Conservation (phyloP, 2,329 filamentous ascomycete species). For the Proliferodiscus dingleyae region DNA sequence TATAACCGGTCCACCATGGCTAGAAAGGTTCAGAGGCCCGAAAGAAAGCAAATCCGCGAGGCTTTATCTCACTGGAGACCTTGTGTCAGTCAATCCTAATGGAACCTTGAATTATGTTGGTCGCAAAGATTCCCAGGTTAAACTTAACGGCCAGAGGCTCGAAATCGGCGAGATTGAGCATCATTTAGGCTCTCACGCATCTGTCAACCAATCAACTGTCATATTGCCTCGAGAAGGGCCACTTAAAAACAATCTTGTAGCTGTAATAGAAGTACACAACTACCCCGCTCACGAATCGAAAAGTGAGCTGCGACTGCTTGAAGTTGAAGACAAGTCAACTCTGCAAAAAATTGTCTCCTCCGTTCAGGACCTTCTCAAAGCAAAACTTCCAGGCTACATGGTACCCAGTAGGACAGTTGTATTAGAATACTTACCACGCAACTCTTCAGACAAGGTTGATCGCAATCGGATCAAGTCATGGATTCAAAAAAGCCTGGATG, state of each 20-base stretch:
- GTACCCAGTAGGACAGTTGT: no score
- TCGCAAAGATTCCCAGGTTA: background rate
- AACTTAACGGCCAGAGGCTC: background rate
- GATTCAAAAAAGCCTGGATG: no score
- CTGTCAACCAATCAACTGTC: background rate
- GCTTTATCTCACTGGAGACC: slow-evolving; percentile 57
- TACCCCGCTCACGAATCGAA: no score
- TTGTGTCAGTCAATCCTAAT: slow-evolving; percentile 49
- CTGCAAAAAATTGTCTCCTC: background rate
- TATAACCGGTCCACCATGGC: slow-evolving; percentile 47
- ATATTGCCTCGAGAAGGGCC: background rate
- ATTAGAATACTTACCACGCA: no score
- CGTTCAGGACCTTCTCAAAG: background rate
- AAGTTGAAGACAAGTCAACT: no score
- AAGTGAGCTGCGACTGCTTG: no score
- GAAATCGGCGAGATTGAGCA: background rate
- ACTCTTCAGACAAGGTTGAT: no score
- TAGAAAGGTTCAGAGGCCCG: no score
- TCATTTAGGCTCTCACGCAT: background rate
- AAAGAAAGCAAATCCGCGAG: no score
- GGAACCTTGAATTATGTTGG: slow-evolving; percentile 49
- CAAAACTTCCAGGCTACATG: background rate
- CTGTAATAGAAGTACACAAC: no score
- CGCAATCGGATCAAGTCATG: no score
- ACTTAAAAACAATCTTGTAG: no score